Percentiles rank a stretch among this genome's conserved stretches.
Evolutionary conservation across 2,329 filamentous ascomycete genomes (phyloP).

Genomic region (Ophiobolus disseminans): DNA sequence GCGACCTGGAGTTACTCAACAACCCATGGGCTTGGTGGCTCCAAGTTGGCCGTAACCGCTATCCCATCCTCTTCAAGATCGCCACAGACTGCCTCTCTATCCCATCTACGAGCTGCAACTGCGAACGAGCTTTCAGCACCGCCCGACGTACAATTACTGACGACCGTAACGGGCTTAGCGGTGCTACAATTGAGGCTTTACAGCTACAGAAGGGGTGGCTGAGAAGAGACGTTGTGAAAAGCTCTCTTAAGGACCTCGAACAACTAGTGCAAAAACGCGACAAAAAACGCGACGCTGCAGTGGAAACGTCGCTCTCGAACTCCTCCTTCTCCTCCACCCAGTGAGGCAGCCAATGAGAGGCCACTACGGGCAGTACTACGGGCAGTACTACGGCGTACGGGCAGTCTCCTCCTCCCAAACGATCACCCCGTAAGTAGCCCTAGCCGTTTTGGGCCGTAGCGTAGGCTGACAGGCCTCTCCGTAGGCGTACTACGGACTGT

Average conservation of each 20-base stretch:
- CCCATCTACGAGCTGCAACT: constrained; percentile 7
- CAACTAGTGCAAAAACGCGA: not conserved
- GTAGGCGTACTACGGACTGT: not conserved
- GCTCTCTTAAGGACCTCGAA: not conserved
- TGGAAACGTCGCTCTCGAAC: not conserved
- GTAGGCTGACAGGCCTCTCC: not conserved
- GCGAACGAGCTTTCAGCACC: constrained; percentile 7
- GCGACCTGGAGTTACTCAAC: not conserved
- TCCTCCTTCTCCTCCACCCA: no score
- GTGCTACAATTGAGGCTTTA: constrained; percentile 3
- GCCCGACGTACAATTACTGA: constrained; percentile 3
- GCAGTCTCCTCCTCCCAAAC: not conserved
- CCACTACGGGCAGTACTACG: no score
- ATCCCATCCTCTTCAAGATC: constrained; percentile 11
- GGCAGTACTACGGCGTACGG: no score
- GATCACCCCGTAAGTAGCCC: not conserved
- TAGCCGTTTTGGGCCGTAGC: not conserved
- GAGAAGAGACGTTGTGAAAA: not conserved
- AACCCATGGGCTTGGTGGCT: constrained; percentile 6
- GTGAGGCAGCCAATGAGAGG: no score
- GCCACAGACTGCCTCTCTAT: constrained; percentile 5
- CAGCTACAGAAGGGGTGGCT: constrained; percentile 7
- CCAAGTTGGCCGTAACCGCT: constrained; percentile 1
- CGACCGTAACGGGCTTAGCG: constrained; percentile 2
- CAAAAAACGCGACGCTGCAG: not conserved